Conservation (phyloP, 768 basidiomycete genomes). For the Amyloporia xantha region DNA sequence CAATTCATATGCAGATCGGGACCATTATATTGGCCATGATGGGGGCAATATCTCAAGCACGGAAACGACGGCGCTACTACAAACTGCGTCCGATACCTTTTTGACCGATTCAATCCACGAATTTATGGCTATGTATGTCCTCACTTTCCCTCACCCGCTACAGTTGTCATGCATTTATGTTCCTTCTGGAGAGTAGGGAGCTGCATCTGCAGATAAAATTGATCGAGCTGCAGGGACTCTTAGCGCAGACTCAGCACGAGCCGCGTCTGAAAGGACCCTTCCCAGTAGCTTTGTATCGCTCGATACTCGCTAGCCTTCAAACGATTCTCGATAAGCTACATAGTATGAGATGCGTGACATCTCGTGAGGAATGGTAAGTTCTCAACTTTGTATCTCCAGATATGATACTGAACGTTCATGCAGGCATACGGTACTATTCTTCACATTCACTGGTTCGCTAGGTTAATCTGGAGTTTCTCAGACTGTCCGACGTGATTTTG, state of each 20-base stretch:
- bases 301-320: slow-evolving; percentile 75
- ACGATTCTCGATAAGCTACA: slow-evolving; percentile 85
- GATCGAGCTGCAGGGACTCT: slow-evolving; percentile 76
- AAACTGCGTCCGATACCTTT: slow-evolving; percentile 32
- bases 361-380: slow-evolving; percentile 84
- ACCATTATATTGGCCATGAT: slow-evolving; percentile 10
- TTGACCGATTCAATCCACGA: slow-evolving; percentile 65
- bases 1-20: slow-evolving; percentile 65
- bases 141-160: background rate
- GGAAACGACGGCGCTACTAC: slow-evolving; percentile 25
- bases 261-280: slow-evolving; percentile 95
- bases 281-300: slow-evolving; percentile 78
- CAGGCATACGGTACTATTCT: slow-evolving; percentile 79
- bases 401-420: slow-evolving; percentile 1
- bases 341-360: slow-evolving; percentile 96
- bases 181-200: slow-evolving; percentile 71
- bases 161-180: no score
- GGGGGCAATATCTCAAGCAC: slow-evolving; percentile 10
- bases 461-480: no score
- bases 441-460: no score
- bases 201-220: slow-evolving; percentile 89
- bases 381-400: no score
- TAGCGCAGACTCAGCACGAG: slow-evolving; percentile 87
- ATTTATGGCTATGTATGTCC: slow-evolving; percentile 85
- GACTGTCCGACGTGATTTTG: slow-evolving; percentile 82